Evolutionary conservation across 1,139 yeast species (phyloP).

Genomic region (Nakaseomyces bracarensis): DNA sequence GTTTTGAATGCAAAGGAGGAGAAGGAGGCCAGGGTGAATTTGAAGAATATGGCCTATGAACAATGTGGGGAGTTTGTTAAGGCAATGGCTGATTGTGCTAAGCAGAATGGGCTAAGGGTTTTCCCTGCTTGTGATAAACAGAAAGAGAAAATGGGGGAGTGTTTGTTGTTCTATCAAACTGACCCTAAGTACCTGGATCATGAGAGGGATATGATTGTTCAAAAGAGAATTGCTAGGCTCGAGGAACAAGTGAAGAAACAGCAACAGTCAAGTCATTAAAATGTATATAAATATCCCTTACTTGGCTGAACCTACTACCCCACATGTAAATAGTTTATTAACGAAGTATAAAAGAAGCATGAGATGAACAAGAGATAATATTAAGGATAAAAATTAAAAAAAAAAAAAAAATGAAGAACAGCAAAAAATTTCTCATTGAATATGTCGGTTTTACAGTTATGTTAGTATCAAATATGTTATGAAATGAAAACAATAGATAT

Average conservation of each 20-base stretch:
- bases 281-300: too few relatives aligned
- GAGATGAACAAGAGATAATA: too few relatives aligned
- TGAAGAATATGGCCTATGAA: conserved; percentile 67
- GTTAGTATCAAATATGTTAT: too few relatives aligned
- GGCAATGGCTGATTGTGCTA: conserved; percentile 48
- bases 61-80: conserved; percentile 61
- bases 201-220: conserved; percentile 58
- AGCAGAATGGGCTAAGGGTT: conserved; percentile 44
- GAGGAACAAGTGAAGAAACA: conserved; percentile 18
- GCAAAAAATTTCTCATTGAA: too few relatives aligned
- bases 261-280: too few relatives aligned
- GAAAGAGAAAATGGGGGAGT: conserved; percentile 57
- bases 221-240: conserved; percentile 41
- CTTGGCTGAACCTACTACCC: too few relatives aligned
- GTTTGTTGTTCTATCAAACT: conserved; percentile 57
- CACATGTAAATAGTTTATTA: not conserved
- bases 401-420: too few relatives aligned
- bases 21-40: conserved; percentile 64
- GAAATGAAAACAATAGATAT: not conserved
- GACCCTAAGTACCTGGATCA: conserved; percentile 59
- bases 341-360: too few relatives aligned
- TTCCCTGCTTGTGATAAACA: conserved; percentile 51
- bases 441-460: too few relatives aligned
- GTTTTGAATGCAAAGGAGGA: conserved; percentile 81
- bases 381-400: too few relatives aligned